Evolutionary conservation across 805 yeast genomes (phyloP), one percentile per base, ranked within the genome.

Genomic region (Helenozyma baotianmanensis): DNA sequence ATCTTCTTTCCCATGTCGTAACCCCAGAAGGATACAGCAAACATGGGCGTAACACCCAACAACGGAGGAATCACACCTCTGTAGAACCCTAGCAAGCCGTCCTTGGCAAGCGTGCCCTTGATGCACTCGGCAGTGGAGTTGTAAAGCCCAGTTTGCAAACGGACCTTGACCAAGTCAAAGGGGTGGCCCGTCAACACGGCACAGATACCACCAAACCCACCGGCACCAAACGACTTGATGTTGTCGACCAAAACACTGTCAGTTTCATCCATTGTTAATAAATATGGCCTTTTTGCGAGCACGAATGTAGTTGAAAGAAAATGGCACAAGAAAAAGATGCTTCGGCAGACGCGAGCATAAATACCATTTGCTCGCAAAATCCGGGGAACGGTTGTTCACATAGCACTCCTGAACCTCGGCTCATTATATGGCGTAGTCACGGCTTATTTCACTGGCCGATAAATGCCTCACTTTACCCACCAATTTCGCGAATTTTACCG

Each of bases 11-110:
- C 97, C 33, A 86, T 69, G 53, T 88, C 97, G 60, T 92, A 90
- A 53, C 97, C 97, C 97, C 98, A 90, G 66, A 90, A 90, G 2
- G 95, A 83, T 15, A 92, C 92, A 2, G 97, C 97, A 68, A 92
- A 92, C 85, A 90, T 92, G 18, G 98, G 98, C 0, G 97, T 92
- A 14, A 90, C 97, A 15, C 98, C 98, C n/a, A 85, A 55, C 32
- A 90, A 64, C 3, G 98, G 98, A 10, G 97, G 96, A 9, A 84
- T 70, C 21, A 92, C 97, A 38, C 98, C 98, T 53, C 95, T 70
- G 61, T 90, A 90, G 44, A 90, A 77, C 1, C 97, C 97, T 16
- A 68, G 44, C 3, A 78, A 75, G 0, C 96, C 95, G 41, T 82
- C 87, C 17, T 72, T 70, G n/a, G 72, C 73, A 23, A 90, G 42